Conservation (phyloP, 495 filamentous ascomycete species). For the Podospora anserina region DNA sequence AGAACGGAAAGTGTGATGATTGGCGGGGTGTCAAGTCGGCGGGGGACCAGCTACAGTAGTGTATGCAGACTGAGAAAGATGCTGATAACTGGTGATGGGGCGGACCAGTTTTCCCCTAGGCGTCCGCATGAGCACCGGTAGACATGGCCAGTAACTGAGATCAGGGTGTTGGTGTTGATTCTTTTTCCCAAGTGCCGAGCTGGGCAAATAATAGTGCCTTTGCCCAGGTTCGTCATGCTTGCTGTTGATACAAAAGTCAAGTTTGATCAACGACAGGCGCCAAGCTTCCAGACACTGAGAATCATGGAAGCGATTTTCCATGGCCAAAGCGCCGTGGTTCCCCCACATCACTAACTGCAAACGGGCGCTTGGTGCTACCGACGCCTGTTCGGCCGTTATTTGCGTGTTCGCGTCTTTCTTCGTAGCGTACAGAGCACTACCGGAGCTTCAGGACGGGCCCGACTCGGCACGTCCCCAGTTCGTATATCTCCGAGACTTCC, state of each 20-base stretch:
- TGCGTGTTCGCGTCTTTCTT: not conserved
- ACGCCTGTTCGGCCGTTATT: conserved; percentile 6
- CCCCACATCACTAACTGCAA: conserved; percentile 6
- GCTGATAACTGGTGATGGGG: conserved; percentile 6
- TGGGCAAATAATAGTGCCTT: not conserved
- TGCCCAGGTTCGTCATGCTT: not conserved
- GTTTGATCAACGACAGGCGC: not conserved
- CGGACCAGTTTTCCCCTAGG: not conserved
- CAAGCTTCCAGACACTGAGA: not conserved
- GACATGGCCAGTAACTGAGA: not conserved
- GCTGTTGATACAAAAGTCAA: not conserved
- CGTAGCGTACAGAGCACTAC: not conserved
- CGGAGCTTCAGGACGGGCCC: conserved; percentile 4
- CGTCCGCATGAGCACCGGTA: not conserved
- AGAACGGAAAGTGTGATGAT: conserved; percentile 18
- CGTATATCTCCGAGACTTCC: conserved; percentile 4
- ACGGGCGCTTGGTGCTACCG: conserved; percentile 3
- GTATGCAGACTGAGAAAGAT: not conserved
- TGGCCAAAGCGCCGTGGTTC: conserved; percentile 1
- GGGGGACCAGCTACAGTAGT: not conserved
- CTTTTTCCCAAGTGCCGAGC: not conserved
- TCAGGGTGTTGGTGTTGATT: not conserved
- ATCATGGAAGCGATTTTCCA: conserved; percentile 1
- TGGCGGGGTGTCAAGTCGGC: not conserved
- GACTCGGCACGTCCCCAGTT: not conserved